Percentiles rank a stretch among this genome's conserved stretches.
Evolutionary conservation across 306 rosid genomes (phyloP).

Genomic region (Bauhinia variegata): DNA sequence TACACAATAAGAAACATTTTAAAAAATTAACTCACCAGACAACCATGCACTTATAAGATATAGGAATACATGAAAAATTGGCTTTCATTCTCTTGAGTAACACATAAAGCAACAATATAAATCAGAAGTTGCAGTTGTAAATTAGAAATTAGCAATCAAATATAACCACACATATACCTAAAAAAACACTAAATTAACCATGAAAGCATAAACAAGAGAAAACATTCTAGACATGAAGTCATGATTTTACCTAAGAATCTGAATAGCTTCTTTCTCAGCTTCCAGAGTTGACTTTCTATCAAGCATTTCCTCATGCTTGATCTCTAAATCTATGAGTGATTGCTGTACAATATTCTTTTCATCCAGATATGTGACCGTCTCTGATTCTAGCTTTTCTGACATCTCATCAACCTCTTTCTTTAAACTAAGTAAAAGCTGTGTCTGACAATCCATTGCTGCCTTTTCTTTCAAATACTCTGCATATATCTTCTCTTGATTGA

Average conservation of each 20-base stretch:
- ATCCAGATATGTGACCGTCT: conserved; percentile 56
- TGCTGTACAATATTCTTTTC: conserved; percentile 61
- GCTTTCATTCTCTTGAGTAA: too few species aligned
- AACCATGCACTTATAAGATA: too few species aligned
- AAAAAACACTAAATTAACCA: conserved; percentile 19
- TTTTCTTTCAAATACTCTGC: conserved; percentile 68
- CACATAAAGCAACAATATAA: too few species aligned
- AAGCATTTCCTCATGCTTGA: conserved; percentile 59
- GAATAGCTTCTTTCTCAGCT: conserved; percentile 94
- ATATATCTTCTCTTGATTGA: conserved; percentile 54
- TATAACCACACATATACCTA: conserved; percentile 1
- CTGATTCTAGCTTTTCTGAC: conserved; percentile 69
- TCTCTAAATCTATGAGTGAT: conserved; percentile 57
- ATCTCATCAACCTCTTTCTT: conserved; percentile 79
- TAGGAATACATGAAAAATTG: too few species aligned
- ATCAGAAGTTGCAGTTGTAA: not conserved
- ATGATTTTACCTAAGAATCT: conserved; percentile 69
- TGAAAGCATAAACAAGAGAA: conserved; percentile 19
- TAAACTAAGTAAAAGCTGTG: conserved; percentile 64
- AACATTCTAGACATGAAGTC: not conserved
- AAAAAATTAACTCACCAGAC: too few species aligned
- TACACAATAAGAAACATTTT: too few species aligned
- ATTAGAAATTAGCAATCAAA: conserved; percentile 27
- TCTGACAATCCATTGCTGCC: conserved; percentile 84
- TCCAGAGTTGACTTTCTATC: conserved; percentile 76